Percentiles rank a stretch among this genome's conserved stretches.
These are phyloP conservation scores for Zopfochytrium polystomum DNA, from an alignment of 371 early-diverging fungal species.

Conservation along the genomic window DNA sequence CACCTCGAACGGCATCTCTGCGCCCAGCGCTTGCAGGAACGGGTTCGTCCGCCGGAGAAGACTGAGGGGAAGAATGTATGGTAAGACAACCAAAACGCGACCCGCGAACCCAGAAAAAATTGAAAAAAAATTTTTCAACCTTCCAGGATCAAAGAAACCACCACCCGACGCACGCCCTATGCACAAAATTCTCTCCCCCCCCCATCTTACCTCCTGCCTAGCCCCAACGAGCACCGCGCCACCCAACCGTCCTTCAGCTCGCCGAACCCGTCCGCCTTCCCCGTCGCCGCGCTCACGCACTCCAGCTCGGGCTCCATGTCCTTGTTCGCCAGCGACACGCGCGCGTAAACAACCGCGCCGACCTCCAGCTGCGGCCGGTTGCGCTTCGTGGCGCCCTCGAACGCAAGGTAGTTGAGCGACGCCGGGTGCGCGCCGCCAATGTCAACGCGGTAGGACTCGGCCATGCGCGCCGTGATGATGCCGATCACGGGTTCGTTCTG, in stretches of 20 bases:
- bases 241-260: slow-evolving; percentile 69
- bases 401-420: slow-evolving; percentile 71
- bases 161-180: not conserved
- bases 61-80: too few relatives aligned
- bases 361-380: slow-evolving; percentile 80
- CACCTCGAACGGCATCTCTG: slow-evolving; percentile 77
- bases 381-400: slow-evolving; percentile 92
- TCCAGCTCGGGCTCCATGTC: slow-evolving; percentile 96
- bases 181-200: not conserved
- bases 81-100: too few relatives aligned
- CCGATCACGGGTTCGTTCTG: slow-evolving; percentile 87
- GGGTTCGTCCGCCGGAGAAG: slow-evolving; percentile 69
- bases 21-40: slow-evolving; percentile 64
- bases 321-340: slow-evolving; percentile 79
- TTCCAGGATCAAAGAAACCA: not conserved
- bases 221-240: slow-evolving; percentile 70
- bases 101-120: too few relatives aligned
- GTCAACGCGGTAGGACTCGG: slow-evolving; percentile 84
- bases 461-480: slow-evolving; percentile 61
- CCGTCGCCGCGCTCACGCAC: slow-evolving; percentile 74
- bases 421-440: slow-evolving; percentile 90
- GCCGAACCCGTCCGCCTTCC: slow-evolving; percentile 77
- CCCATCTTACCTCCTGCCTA: slow-evolving; percentile 58
- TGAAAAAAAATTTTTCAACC: not conserved
- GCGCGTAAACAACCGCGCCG: slow-evolving; percentile 79